Base-by-base conservation (phyloP, 148 eudicot species). In the Silene uniflora region DNA sequence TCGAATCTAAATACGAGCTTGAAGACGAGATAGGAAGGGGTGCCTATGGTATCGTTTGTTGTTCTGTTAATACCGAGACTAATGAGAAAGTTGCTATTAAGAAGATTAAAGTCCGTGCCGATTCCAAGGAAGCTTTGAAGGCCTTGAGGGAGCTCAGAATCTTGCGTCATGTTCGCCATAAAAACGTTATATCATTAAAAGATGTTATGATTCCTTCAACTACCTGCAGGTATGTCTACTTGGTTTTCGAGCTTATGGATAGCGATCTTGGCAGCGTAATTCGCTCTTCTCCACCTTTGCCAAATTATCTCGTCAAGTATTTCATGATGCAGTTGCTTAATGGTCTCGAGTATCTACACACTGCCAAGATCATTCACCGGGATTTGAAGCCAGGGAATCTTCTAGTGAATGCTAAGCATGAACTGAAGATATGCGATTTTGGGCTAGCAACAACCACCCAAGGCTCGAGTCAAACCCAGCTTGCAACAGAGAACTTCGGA, bases 301-400 rank as follows among this genome's bases (percentile, higher is more conserved):
- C 86, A 0, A 67, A 81, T 69, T 84, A 84, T 44, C 84, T 80
- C 47, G 70, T 77, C 83, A 76, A 84, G 69, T 84, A 71, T 47
- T 29, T 29, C 32, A 29, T 6, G 13, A 64, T 74, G 75, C 80
- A 86, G 89, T 67, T 86, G 73, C 87, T 86, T 11, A 79, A 76
- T 14, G 89, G 89, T 3, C 72, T 86, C 13, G 77, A 82, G 27
- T 78, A 86, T 80, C 81, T 86, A 0, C 89, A 86, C 68, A 82
- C 87, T 7, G 87, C 87, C 14, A 82, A 86, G 77, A 78, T 86
- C 65, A 79, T 86, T 10, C 88, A 86, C 75, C 84, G 88, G 1
- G 89, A 87, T 70, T 39, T 87, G 39, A 87, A 87, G 69, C 89
- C 89, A 0, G 83, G 79, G n/a, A 86, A 86, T 68, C 81, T 86